phyloP scores from a whole-genome alignment of 345 rosid species.

The Brassica rapa region DNA sequence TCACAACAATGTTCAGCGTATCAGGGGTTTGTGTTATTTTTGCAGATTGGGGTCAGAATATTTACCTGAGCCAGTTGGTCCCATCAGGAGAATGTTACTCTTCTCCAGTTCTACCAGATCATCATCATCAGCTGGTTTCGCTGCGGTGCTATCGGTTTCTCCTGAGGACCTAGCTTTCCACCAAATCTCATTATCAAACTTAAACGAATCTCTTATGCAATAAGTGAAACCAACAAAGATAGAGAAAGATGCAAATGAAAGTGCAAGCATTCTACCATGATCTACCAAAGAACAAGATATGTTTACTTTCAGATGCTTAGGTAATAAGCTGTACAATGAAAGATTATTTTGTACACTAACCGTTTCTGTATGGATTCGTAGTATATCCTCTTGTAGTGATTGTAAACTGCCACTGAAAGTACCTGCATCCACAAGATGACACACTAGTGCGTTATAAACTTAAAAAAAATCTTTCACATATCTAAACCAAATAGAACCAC shows the following conservation, averaged over 20 bases:
- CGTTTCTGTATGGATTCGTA: constrained; percentile 68
- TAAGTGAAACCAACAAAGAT: constrained; percentile 14
- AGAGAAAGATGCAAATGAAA: not conserved
- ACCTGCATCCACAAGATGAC: constrained; percentile 54
- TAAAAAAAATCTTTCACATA: not conserved
- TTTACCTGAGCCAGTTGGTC: constrained; percentile 99
- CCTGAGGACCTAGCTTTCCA: constrained; percentile 72
- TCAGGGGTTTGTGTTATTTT: not conserved
- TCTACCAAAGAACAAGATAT: constrained; percentile 11
- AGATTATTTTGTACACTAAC: constrained; percentile 43
- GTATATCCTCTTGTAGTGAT: constrained; percentile 91
- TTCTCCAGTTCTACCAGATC: constrained; percentile 95
- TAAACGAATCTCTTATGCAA: constrained; percentile 6
- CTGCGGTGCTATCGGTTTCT: constrained; percentile 43
- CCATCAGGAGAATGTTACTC: constrained; percentile 98
- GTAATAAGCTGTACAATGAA: not conserved
- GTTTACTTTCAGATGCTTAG: constrained; percentile 4
- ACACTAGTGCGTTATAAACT: not conserved
- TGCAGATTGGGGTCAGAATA: not conserved
- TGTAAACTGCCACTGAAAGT: constrained; percentile 96
- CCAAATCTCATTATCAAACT: constrained; percentile 40
- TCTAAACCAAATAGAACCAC: not conserved
- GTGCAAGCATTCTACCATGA: not conserved
- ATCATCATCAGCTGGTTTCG: constrained; percentile 64
- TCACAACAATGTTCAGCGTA: not conserved